phyloP scores from a whole-genome alignment of 768 basidiomycete genomes.

The Clavaria fumosa region DNA sequence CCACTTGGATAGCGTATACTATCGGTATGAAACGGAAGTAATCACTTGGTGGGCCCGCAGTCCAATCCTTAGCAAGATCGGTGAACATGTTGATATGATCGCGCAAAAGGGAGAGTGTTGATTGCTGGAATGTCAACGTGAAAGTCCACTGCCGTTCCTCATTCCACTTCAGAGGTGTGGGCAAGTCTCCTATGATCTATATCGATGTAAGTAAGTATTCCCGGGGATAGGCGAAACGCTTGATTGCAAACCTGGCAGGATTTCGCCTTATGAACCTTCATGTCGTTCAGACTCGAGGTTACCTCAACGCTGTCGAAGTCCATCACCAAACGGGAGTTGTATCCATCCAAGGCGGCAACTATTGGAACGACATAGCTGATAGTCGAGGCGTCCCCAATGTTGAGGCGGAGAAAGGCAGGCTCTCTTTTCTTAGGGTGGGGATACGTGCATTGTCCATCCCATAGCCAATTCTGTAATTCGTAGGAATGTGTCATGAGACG shows the following conservation, averaged over 20 bases:
- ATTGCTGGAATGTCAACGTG: conserved; percentile 52
- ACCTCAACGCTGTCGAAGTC: conserved; percentile 68
- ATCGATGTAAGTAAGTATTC: no score
- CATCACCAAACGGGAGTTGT: conserved; percentile 64
- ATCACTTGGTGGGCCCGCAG: conserved; percentile 63
- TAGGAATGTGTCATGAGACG: no score
- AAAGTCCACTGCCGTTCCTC: conserved; percentile 66
- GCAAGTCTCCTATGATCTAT: conserved; percentile 62
- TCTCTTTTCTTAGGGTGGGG: conserved; percentile 41
- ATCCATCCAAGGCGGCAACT: conserved; percentile 58
- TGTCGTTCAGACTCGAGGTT: conserved; percentile 80
- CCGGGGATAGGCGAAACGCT: conserved; percentile 1
- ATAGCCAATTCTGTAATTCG: conserved; percentile 83
- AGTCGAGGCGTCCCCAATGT: conserved; percentile 67
- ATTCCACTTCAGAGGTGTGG: conserved; percentile 74
- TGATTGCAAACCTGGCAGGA: conserved; percentile 49
- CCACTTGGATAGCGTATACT: conserved; percentile 54
- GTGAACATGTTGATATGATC: conserved; percentile 93
- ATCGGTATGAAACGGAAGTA: conserved; percentile 76
- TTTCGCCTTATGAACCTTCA: conserved; percentile 59
- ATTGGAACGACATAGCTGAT: conserved; percentile 78
- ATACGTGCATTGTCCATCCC: conserved; percentile 47
- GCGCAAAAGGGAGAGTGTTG: conserved; percentile 64
- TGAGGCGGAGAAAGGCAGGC: conserved; percentile 56
- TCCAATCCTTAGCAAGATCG: conserved; percentile 90